Percentiles rank a stretch among this genome's conserved stretches.
phyloP scores from a whole-genome alignment of 202 grass and related monocot genomes.

The Musa balbisiana region DNA sequence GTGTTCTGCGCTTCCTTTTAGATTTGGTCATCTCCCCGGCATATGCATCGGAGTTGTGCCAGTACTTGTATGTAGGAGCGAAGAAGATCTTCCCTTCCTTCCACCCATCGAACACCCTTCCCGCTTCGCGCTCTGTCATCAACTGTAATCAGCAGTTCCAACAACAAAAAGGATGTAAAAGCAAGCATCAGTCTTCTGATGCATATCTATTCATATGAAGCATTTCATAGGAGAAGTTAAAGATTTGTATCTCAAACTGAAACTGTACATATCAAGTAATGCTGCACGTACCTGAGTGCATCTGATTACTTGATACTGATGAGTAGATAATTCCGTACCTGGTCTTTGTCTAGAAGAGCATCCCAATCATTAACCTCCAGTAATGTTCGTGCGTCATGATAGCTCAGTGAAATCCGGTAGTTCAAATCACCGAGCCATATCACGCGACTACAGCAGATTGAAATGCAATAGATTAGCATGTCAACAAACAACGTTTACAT shows the following conservation, averaged over 20 bases:
- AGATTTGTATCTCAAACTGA: too few relatives aligned
- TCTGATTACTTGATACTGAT: not conserved
- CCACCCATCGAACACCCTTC: conserved; percentile 1
- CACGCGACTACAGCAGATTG: conserved; percentile 35
- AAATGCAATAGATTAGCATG: not conserved
- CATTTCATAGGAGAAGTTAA: too few relatives aligned
- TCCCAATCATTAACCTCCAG: not conserved
- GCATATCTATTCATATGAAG: too few relatives aligned
- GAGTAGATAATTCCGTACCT: not conserved
- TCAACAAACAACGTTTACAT: not conserved
- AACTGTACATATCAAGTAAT: too few relatives aligned
- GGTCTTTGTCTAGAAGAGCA: conserved; percentile 2
- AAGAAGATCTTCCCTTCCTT: conserved; percentile 1
- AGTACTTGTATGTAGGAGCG: conserved; percentile 8
- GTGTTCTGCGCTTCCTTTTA: not conserved
- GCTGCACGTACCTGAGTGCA: too few relatives aligned
- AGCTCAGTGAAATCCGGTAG: not conserved
- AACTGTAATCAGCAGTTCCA: not conserved
- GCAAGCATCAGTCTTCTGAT: too few relatives aligned
- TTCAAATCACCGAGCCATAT: conserved; percentile 37
- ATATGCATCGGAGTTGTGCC: not conserved
- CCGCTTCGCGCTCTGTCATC: not conserved
- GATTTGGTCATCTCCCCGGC: not conserved
- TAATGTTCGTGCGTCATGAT: not conserved
- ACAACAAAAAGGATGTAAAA: too few relatives aligned